Base-by-base conservation (phyloP, 208 protist genomes). In the Wallacemonas sp. region DNA sequence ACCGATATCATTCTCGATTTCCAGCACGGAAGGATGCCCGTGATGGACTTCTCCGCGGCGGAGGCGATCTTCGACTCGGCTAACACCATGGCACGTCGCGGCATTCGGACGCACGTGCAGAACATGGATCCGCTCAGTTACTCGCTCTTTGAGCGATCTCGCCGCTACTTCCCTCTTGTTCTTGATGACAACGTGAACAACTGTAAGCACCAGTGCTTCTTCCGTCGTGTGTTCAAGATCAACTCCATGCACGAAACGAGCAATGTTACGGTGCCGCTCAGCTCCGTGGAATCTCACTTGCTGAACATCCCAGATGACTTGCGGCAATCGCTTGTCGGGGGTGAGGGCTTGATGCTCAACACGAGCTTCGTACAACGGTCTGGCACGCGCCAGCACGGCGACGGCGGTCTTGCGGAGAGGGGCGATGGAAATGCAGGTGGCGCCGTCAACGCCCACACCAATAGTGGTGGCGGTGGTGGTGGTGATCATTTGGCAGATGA, bases 1-100 rank as follows among this genome's bases (percentile, higher is more conserved):
- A 85, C 70, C 21, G 79, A 85, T 62, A 59, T 85, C 44, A 77
- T 85, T 38, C 44, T 85, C n/a, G 79, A 85, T 66, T 81, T 85
- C 56, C 67, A 81, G 68, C 67, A 77, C 31, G 74, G 79, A 44
- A 60, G 69, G 33, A 78, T 85, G 79, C 72, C 79, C 17, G 70
- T 84, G 31, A 73, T 81, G 41, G 79, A 79, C 74, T 81, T 81
- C 64, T 81, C 74, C 17, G 79, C 74, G 2, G 72, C 70, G 3
- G 74, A 85, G 71, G 79, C 79, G 17, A 70, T 85, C 22, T 66
- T 81, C 44, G 71, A 78, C 58, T 64, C 68, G 42, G 79, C 70
- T 2, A 62, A 70, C 45, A 81, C 76, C 36, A 21, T 85, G 15
- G 54, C 53, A 17, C 77, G 77, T 60, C 74, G 75, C 6, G 75